phyloP scores from a whole-genome alignment of 768 basidiomycete genomes.

The Mycena chlorophos region DNA sequence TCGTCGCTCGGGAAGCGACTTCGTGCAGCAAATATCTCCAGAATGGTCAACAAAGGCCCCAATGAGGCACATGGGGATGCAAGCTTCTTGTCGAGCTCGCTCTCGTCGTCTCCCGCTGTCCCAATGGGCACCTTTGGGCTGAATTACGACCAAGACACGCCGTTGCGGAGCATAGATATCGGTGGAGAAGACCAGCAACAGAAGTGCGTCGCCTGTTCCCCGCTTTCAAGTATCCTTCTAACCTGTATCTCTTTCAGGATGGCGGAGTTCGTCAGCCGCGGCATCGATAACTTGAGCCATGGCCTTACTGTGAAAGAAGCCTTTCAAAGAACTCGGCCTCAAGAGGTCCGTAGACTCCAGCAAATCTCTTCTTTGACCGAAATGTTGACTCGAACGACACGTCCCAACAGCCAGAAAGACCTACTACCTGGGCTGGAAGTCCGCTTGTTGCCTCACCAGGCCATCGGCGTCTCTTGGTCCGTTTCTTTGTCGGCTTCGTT shows the following conservation, averaged over 20 bases:
- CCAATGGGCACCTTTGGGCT: slow-evolving; percentile 41
- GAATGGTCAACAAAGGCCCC: slow-evolving; percentile 1
- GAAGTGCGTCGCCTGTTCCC: slow-evolving; percentile 33
- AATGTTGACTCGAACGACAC: too few species aligned
- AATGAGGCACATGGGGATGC: slow-evolving; percentile 17
- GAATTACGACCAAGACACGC: slow-evolving; percentile 51
- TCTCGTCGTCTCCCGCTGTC: slow-evolving; percentile 12
- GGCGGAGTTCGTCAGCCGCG: slow-evolving; percentile 60
- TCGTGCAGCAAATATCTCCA: slow-evolving; percentile 1
- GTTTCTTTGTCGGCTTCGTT: slow-evolving; percentile 5
- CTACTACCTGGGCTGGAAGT: slow-evolving; percentile 70
- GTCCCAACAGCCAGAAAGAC: slow-evolving; percentile 44
- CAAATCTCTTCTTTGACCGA: neutral
- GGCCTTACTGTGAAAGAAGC: slow-evolving; percentile 53
- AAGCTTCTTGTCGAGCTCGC: slow-evolving; percentile 23
- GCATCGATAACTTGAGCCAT: slow-evolving; percentile 58
- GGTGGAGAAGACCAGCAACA: slow-evolving; percentile 60
- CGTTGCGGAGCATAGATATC: slow-evolving; percentile 50
- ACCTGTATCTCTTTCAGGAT: slow-evolving; percentile 38
- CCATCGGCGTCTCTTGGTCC: slow-evolving; percentile 74
- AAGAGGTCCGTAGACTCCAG: slow-evolving; percentile 40
- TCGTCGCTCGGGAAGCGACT: neutral
- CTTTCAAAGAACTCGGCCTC: slow-evolving; percentile 52
- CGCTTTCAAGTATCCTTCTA: neutral
- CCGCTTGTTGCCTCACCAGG: slow-evolving; percentile 69